Base-by-base conservation (phyloP, 2,329 filamentous ascomycete genomes). In the Neofusicoccum laricinum region DNA sequence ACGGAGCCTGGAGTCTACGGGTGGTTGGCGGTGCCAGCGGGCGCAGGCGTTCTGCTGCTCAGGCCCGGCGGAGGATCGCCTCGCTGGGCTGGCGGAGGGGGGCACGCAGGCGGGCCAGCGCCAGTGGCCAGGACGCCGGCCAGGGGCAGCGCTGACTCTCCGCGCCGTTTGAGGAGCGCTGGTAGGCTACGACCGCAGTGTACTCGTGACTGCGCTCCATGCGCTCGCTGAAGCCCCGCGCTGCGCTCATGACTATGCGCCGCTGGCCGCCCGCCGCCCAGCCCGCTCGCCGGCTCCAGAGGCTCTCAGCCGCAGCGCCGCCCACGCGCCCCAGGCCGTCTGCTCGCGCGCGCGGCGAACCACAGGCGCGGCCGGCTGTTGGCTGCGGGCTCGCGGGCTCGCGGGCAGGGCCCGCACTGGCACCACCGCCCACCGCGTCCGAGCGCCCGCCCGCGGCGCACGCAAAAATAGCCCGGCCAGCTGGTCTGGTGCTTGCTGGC, bases 61-160 rank as follows among this genome's bases (percentile, higher is more conserved):
- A 58, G 53, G 53, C 53, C 53, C 38, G 53, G 53, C 53, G 53
- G 55, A 59, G 55, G 55, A 59, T 59, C 55, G 55, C 55, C 55
- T 59, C 55, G 34, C 38, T 34, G 53, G 53, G 34, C 38, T 34
- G 53, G 53, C 40, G 51, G 51, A 41, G 32, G 55, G 55, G 51
- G 55, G 55, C n/a, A 46, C 55, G 55, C 55, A 45, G 41, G 19
- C 40, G 55, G 41, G 51, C 51, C 49, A 53, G 49, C 19, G 50
- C 50, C 53, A 45, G 53, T 25, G 55, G 55, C 49, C 49, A 53
- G 48, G 4, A 25, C 49, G 32, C n/a, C 49, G 32, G 49, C 49
- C 55, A 59, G 55, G 40, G 55, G 40, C 41, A 46, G 40, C 40
- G 55, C 41, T 46, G 55, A 43, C 55, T 43, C 40, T 59, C 15